Base-by-base conservation (phyloP, 2,329 filamentous ascomycete genomes). In the Trematosphaeria pertusa region DNA sequence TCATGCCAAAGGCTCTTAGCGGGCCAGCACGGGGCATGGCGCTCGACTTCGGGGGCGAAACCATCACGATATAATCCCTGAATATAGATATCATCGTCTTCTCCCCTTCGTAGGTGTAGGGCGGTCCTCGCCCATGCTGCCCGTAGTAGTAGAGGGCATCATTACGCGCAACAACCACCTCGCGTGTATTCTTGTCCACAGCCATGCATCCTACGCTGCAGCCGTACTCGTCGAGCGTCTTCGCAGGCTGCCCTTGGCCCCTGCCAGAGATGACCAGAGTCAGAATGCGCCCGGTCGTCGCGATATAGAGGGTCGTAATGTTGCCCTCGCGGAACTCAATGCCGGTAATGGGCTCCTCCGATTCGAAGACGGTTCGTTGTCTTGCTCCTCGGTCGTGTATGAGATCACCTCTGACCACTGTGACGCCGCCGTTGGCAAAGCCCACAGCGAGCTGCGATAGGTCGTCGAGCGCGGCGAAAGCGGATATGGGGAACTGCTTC, bases 141-240 rank as follows among this genome's bases (percentile, higher is more conserved):
- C 87, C 89, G 72, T 97, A 99, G 48, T 90, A 92, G 73, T 97
- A 97, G 43, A 99, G 88, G 6, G 93, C 94, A 80, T 99, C 95
- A 59, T 97, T 91, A 50, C 94, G 81, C 1, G 88, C 94, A n/a
- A 99, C 87, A 3, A 99, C 83, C 15, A 99, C 86, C 56, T 97
- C 90, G 4, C 88, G 90, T 0, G 86, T 88, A 52, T 83, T 81
- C 50, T 82, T 84, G 69, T 97, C 91, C 10, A 93, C 80, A 0
- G 91, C 89, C 90, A 99, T 96, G 71, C 95, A 99, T 1, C 91
- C 92, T n/a, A 96, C 85, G 9, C 84, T 92, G 65, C 93, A 97
- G 2, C 94, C 94, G 14, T 84, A 81, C 65, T 97, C 92, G 67
- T 97, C 94, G 14, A 97, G 80, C 0, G 90, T 89, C 57, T 92